Base-by-base conservation (phyloP, 768 basidiomycete species). In the Galerina marginata region DNA sequence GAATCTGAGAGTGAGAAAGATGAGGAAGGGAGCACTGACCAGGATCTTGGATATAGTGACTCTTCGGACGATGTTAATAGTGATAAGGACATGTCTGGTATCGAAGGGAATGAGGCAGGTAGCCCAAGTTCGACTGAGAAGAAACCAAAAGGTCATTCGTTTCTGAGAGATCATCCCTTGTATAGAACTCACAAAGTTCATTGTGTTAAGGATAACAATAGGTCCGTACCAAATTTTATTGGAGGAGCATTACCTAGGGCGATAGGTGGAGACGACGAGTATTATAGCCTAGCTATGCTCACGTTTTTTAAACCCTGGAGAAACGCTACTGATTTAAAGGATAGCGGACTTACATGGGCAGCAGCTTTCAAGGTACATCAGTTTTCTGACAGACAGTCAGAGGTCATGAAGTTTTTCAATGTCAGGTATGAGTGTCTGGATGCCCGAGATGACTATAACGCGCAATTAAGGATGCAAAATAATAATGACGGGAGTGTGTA, bases 371-470 rank as follows among this genome's bases (percentile, higher is more conserved):
- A 26, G 0, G 12, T 23, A 1, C 54, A 71, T 50, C 42, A 33
- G 0, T 74, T 75, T 48, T 54, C 55, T 16, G 5, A n/a, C 2
- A 4, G 40, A 36, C 58, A 71, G 14, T 0, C 40, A 6, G 25
- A 62, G 14, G 26, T 71, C 0, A 77, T 78, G 54, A 49, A 60
- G 16, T 72, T 74, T 54, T 69, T 76, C 33, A 69, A 77, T 58
- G 36, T 79, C 0, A 33, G 53, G 20, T 75, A 77, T 65, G 75
- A 79, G 54, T 77, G 76, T 54, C 54, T 72, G 4, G 75, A 79
- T 70, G 70, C 71, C 2, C 40, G 71, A 29, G 75, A 79, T 63
- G 75, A 77, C 48, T 75, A 62, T 61, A 39, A 63, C 40, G 63
- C 63, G 20, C 20, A 20, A 20, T 20, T 20, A 20, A 5, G 61